Base-by-base conservation (phyloP, 441 rosid genomes). In the Hura crepitans region DNA sequence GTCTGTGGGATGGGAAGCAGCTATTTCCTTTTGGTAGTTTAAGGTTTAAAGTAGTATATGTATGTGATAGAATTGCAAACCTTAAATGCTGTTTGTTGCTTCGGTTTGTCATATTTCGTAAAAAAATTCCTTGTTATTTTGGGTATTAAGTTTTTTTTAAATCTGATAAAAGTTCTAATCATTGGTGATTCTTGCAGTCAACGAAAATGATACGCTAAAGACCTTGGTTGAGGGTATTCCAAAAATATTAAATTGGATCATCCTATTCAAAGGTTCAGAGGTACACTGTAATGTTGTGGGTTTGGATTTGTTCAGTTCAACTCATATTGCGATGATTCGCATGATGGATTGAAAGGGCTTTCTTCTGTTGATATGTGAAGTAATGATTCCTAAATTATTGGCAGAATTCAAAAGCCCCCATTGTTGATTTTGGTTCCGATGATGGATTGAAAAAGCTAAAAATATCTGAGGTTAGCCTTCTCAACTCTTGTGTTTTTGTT, bases 371-470 rank as follows among this genome's bases (percentile, higher is more conserved):
- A 49, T 74, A 49, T 65, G 58, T 27, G 69, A 72, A 58, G 66
- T 77, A 54, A 76, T 43, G n/a, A 9, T 77, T 70, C 71, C 49
- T 51, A 23, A 50, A 20, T 74, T 73, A 31, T 83, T 59, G 47
- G 77, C 85, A 93, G 97, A 89, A 80, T 74, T 78, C 85, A 42
- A 76, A 80, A 37, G 71, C 70, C 53, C 81, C 92, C 53, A 63
- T 70, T 50, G 86, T 93, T 81, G 88, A 89, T 82, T 93, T 93
- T 86, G 98, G 99, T 73, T 84, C 82, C 69, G 85, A 81, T 72
- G 75, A 64, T 77, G 93, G 86, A 68, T 58, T 59, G 68, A 86
- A 80, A 77, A 81, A 67, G 73, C 82, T 93, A 71, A 86, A 78
- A 64, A 74, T 88, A 79, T 78, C 87, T 49, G 97, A 96, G 98